phyloP scores from a whole-genome alignment of 73 alveolate species.

The Tetrahymena borealis region DNA sequence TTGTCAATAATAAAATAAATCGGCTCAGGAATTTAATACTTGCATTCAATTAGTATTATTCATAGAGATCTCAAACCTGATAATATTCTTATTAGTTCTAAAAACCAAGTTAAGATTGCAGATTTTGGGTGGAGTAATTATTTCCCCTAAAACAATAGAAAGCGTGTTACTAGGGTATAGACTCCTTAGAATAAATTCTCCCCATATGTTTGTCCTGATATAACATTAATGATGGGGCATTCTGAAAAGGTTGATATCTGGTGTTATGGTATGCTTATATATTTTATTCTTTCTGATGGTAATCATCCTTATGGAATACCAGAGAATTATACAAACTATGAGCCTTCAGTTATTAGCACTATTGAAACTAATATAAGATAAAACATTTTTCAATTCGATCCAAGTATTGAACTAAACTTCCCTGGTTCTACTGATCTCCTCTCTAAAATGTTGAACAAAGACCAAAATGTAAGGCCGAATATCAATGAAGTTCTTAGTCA shows the following conservation, averaged over 20 bases:
- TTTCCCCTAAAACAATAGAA: background rate
- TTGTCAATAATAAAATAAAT: background rate
- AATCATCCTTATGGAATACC: background rate
- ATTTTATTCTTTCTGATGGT: background rate
- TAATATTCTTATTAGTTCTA: background rate
- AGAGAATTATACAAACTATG: background rate
- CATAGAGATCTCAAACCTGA: background rate
- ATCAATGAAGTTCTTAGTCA: background rate
- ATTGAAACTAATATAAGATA: background rate
- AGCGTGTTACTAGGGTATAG: background rate
- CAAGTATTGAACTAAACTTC: background rate
- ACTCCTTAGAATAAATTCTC: background rate
- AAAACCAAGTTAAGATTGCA: background rate
- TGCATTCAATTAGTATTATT: background rate
- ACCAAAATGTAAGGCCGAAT: background rate
- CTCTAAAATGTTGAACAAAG: background rate
- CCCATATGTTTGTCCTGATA: background rate
- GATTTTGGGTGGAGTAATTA: background rate
- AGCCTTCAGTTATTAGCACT: background rate
- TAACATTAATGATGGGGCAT: background rate
- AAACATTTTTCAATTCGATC: background rate
- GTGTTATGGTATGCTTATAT: background rate
- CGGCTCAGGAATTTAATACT: background rate
- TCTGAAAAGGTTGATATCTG: background rate
- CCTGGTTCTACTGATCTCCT: background rate